Evolutionary conservation across 2,329 filamentous ascomycete genomes (phyloP), one percentile per base, ranked within the genome.

Genomic region (Madurella mycetomatis): DNA sequence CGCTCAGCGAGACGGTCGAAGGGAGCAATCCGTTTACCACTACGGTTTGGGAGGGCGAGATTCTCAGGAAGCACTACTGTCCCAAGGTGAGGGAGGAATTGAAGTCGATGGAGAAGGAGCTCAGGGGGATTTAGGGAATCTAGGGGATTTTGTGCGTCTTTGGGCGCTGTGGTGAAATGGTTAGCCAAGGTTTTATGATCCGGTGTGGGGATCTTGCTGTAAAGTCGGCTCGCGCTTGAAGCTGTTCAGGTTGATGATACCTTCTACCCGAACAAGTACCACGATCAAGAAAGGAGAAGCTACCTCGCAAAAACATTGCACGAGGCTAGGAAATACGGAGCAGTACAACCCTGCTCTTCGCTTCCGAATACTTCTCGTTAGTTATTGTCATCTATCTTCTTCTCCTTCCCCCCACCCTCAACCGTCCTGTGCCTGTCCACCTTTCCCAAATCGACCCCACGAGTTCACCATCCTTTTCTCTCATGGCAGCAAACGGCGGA

Each of bases 21-120:
- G 85, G 83, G 8, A 92, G 87, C 62, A 97, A 97, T 72, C 91
- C 92, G 1, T 95, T 94, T 71, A 88, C 92, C 0, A 84, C 85
- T 4, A 96, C 90, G 0, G 80, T 95, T 0, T 99, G 92, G 94
- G 94, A 97, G 69, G 91, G 90, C 0, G 94, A 97, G 73, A 68
- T 99, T 54, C 69, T 99, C 64, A 79, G 86, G 67, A 80, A 82
- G 62, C 94, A 99, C 73, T 99, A 88, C 69, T 91, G 88, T 63
- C 92, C 92, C 7, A 86, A 86, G 66, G 87, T 99, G 1, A 80
- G 90, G 61, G 90, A 95, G 65, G 87, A 86, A 1, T 75, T 88
- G 4, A 80, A 81, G 69, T 70, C 80, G 43, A 73, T 92, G 67
- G 87, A 91, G 68, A 90, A 88, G 76, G 78, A 76, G 44, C 72